Base-by-base conservation (phyloP, 345 rosid genomes). In the Gossypium sturtianum region DNA sequence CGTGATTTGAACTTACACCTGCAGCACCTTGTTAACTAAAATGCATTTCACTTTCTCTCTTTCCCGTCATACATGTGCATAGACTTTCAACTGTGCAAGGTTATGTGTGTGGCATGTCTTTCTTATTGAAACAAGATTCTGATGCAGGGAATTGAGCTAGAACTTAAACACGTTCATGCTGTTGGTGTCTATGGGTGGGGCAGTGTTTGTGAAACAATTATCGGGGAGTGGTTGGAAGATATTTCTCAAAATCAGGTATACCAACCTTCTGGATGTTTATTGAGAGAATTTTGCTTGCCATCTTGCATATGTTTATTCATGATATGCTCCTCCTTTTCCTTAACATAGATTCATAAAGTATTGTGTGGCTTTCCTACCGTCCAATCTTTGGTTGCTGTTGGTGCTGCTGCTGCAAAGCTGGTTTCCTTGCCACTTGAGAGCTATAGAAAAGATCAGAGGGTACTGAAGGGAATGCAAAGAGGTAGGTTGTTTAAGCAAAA, bases 201-300 rank as follows among this genome's bases (percentile, higher is more conserved):
- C 22, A 85, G 82, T 74, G 91, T 90, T 52, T 90, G 93, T 79
- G 98, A 94, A 80, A 90, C 92, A 80, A 82, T 92, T 72, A 52
- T 88, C 17, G 97, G 93, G 76, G 93, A 92, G 76, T 94, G 98
- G 98, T 80, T 94, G 87, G 97, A 89, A 84, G 98, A 94, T 85
- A 79, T 94, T 74, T 94, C 97, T 59, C 97, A 89, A 80, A 92
- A 92, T 88, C 98, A 94, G 97, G 98, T 94, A 52, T 11, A 19
- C 59, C 9, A 38, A 75, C 48, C 68, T 22, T 59, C 67, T 44
- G 16, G 16, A 2, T 48, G 22, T 27, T 72, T 49, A 51, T 69
- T 67, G 64, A 59, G 63, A 79, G 52, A 16, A 57, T 38, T 79
- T 75, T 38, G 3, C 67, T 71, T 51, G 69, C 61, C 69, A 38